Evolutionary conservation across 768 basidiomycete genomes (phyloP), one percentile per base, ranked within the genome.

Genomic region (Coprinopsis strossmayeri): DNA sequence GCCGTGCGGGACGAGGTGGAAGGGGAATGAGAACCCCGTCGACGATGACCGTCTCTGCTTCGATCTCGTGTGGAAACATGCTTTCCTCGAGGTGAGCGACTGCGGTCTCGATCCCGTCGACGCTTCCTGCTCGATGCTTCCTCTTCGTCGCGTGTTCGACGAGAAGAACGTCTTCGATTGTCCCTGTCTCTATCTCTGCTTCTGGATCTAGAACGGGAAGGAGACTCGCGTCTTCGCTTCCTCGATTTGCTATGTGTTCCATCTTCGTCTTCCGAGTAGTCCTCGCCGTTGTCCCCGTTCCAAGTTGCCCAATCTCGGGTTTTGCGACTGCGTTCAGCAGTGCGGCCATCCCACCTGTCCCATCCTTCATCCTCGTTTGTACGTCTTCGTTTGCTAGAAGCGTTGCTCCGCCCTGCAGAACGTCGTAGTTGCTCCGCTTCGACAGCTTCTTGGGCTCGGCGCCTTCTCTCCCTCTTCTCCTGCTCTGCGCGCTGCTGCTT

Each of bases 391-490:
- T 68, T 61, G 54, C 64, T 53, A 9, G 5, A 15, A 10, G 23
- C 27, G 26, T 4, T 17, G 3, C 44, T 4, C 44, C 15, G 17
- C 17, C 11, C 34, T 20, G 42, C 47, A n/a, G 62, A 61, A 26
- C 73, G 61, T 39, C 72, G 61, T 54, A 76, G 63, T 51, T 76
- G 73, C 63, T 83, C 83, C 2, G 85, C 88, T 34, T 77, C 77
- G 3, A 70, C 76, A 24, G 89, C 89, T 63, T 92, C 90, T 59
- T 86, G 78, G 0, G 89, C 90, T 2, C 90, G 71, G 2, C 73
- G 73, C 48, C 74, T 68, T 28, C 85, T 67, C 55, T 87, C 84
- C 39, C 59, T 69, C 50, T 78, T 69, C 60, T 86, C 81, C 52
- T 76, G 72, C 51, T 85, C 85, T n/a, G 81, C 76, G 21, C 80